Base-by-base conservation (phyloP, 441 rosid species). In the Jatropha podagrica region DNA sequence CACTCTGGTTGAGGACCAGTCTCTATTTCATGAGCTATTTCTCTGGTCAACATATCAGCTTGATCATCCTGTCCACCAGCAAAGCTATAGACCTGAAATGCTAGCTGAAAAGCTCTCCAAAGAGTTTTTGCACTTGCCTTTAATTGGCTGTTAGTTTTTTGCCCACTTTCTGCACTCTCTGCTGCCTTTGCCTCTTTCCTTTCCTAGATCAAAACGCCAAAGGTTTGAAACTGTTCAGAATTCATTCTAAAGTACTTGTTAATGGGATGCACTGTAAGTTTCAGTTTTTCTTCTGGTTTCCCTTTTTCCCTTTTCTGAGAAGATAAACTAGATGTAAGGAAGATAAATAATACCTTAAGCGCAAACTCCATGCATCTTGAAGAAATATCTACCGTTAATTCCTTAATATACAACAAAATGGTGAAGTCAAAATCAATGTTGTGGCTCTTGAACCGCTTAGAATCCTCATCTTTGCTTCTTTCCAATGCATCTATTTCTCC, bases 341-440 rank as follows among this genome's bases (percentile, higher is more conserved):
- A 65, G 52, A 18, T 41, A 10, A 64, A 11, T 32, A 15, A 15
- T 83, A 94, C 97, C 93, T 90, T 89, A 55, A 94, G 79, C 62
- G 97, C 94, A 60, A 88, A 75, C 76, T 94, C 98, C 97, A 91
- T 95, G 81, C 94, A 90, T 79, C 78, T 86, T 10, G 97, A 91
- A 72, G 94, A 95, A 71, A 91, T 83, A 86, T 95, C 97, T 75
- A 95, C 97, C 85, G 88, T 83, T 54, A 90, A 79, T 81, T 95
- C 98, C 82, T 94, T 94, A 71, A 90, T 88, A 76, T 78, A 87
- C 65, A 90, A 55, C 9, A 94, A 85, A 70, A 92, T 78, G 40
- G 83, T 78, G 79, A 92, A 92, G 80, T 92, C 92, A 58, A 94
- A 90, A 17, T 89, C 84, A 66, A 94, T 91, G 20, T 87, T 88